phyloP scores from a whole-genome alignment of 1,284 basidiomycete genomes.

The Pseudozyma pruni region DNA sequence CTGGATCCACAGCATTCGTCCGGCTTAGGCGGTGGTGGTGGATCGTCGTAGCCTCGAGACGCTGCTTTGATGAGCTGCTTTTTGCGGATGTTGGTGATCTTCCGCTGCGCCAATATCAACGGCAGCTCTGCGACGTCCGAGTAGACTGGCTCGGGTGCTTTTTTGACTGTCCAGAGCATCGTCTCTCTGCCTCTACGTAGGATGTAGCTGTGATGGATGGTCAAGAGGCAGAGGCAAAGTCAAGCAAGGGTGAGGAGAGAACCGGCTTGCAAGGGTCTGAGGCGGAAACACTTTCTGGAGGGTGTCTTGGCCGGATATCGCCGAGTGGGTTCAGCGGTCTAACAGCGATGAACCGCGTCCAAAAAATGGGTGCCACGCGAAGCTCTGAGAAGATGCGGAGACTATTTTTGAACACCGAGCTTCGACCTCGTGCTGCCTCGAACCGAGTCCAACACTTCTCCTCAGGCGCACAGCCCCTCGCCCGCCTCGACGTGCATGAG shows the following conservation, averaged over 20 bases:
- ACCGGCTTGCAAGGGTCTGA: too few species aligned
- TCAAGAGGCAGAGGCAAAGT: neutral
- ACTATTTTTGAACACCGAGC: constrained; percentile 12
- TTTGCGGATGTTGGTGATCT: constrained; percentile 47
- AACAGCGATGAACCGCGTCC: neutral
- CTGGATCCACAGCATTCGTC: constrained; percentile 56
- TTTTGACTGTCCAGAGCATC: constrained; percentile 37
- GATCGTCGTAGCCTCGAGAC: constrained; percentile 34
- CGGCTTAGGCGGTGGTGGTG: constrained; percentile 51
- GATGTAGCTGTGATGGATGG: neutral
- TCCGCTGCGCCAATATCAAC: constrained; percentile 32
- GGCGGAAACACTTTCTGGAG: too few species aligned
- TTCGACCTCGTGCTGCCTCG: neutral
- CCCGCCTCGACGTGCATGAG: neutral
- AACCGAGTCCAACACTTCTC: constrained; percentile 1
- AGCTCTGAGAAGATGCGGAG: neutral
- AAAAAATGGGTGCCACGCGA: constrained; percentile 3
- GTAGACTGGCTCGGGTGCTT: constrained; percentile 30
- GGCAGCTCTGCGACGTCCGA: constrained; percentile 34
- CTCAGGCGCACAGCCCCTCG: neutral
- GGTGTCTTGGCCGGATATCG: too few species aligned
- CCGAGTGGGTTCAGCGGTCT: too few species aligned
- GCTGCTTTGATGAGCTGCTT: constrained; percentile 56
- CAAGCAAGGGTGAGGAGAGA: neutral
- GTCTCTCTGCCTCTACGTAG: neutral